phyloP scores from a whole-genome alignment of 2,329 filamentous ascomycete species.

The Calonectria pauciramosa region DNA sequence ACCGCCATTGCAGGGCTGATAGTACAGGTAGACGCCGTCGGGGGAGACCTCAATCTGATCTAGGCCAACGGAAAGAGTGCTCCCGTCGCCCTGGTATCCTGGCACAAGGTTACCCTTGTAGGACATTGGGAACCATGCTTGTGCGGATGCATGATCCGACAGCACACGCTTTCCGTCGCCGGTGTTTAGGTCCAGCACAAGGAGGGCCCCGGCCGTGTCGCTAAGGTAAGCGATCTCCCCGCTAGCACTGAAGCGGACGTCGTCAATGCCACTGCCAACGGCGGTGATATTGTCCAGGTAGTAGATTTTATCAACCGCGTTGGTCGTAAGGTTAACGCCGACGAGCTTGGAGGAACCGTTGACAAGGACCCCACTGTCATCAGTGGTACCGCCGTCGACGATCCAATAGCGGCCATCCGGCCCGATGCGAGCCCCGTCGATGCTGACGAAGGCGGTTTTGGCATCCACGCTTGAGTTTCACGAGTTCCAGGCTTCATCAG shows the following conservation, averaged over 20 bases:
- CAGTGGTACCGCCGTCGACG: slow-evolving; percentile 6
- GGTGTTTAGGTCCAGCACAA: not conserved
- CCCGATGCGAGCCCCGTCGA: slow-evolving; percentile 9
- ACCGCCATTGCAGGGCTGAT: slow-evolving; percentile 11
- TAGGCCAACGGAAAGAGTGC: slow-evolving; percentile 3
- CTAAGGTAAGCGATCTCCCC: slow-evolving; percentile 16
- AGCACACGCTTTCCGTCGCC: slow-evolving; percentile 10
- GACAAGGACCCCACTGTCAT: not conserved
- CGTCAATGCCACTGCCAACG: slow-evolving; percentile 13
- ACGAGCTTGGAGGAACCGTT: slow-evolving; percentile 19
- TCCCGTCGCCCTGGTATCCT: not conserved
- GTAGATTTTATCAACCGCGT: slow-evolving; percentile 10
- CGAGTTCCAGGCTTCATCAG: slow-evolving; percentile 11
- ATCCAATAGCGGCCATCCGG: slow-evolving; percentile 14
- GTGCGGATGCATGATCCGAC: not conserved
- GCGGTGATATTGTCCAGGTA: slow-evolving; percentile 14
- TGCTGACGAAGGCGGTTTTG: slow-evolving; percentile 9
- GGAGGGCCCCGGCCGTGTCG: slow-evolving; percentile 10
- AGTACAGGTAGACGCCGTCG: slow-evolving; percentile 7
- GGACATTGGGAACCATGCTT: slow-evolving; percentile 14
- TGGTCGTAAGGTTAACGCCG: slow-evolving; percentile 12
- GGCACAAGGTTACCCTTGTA: slow-evolving; percentile 4
- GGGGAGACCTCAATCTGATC: slow-evolving; percentile 15
- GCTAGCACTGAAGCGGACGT: slow-evolving; percentile 16
- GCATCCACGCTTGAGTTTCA: slow-evolving; percentile 8